phyloP scores from a whole-genome alignment of 1,284 basidiomycete species.

The Heliocybe sulcata region DNA sequence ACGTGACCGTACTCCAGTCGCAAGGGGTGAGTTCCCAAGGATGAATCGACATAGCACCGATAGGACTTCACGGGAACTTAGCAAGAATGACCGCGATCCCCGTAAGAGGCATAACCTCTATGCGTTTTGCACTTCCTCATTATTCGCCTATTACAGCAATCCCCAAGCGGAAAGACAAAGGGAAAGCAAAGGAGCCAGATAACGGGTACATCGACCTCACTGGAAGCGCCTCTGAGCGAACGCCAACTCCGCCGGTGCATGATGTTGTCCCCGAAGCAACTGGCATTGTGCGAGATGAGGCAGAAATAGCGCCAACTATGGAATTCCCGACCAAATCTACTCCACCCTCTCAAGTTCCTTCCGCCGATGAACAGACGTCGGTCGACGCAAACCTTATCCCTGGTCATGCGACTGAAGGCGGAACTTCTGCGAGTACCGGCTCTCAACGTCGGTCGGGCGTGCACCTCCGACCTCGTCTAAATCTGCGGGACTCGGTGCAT shows the following conservation, averaged over 20 bases:
- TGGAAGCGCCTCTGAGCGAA: neutral
- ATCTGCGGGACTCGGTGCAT: conserved; percentile 39
- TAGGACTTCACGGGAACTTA: no score
- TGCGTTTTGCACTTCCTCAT: neutral
- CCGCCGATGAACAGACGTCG: neutral
- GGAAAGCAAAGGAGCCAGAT: neutral
- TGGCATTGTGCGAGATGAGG: neutral
- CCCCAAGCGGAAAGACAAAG: neutral
- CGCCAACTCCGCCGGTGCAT: neutral
- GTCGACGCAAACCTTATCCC: neutral
- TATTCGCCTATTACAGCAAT: neutral
- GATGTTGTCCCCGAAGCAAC: neutral
- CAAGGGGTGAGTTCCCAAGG: no score
- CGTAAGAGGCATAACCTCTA: no score
- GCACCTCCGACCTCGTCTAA: conserved; percentile 14
- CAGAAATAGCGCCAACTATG: neutral
- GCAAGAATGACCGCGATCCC: no score
- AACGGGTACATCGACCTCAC: neutral
- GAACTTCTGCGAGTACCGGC: neutral
- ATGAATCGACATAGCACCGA: no score
- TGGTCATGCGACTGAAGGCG: neutral
- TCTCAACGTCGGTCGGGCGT: neutral
- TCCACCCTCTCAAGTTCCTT: neutral
- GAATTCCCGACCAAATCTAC: neutral
- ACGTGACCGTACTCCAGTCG: no score